These are phyloP conservation scores for Fusarium coicis DNA, from an alignment of 2,329 filamentous ascomycete genomes.

Conservation along the genomic window DNA sequence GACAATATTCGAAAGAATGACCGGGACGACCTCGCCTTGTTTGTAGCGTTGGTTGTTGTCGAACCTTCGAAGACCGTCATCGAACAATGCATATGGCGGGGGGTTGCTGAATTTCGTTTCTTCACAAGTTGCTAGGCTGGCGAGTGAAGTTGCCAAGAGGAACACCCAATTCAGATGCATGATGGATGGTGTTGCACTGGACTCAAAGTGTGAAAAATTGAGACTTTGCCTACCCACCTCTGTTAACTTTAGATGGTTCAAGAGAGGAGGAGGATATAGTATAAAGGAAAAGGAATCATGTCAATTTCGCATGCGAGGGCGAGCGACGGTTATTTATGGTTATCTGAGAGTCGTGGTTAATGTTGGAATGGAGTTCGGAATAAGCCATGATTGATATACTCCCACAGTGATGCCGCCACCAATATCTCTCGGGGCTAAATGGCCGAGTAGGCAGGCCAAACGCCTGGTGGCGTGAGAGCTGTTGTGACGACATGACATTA, in stretches of 20 bases:
- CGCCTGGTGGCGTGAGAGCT: background rate
- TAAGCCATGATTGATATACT: fast-evolving
- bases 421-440: background rate
- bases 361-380: background rate
- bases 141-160: background rate
- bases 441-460: background rate
- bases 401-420: background rate
- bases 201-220: background rate
- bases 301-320: too few species aligned
- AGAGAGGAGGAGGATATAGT: too few species aligned
- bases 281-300: fast-evolving
- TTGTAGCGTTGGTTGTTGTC: background rate
- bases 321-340: background rate
- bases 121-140: background rate
- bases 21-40: fast-evolving
- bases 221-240: fast-evolving
- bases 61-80: fast-evolving
- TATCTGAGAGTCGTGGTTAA: background rate
- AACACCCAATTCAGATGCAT: background rate
- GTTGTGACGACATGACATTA: background rate
- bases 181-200: background rate
- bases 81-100: background rate
- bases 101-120: fast-evolving
- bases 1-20: background rate
- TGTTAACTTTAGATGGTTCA: background rate